These are phyloP conservation scores for Globisporangium carolinianum DNA, from an alignment of 352 stramenopile genomes.

Conservation along the genomic window DNA sequence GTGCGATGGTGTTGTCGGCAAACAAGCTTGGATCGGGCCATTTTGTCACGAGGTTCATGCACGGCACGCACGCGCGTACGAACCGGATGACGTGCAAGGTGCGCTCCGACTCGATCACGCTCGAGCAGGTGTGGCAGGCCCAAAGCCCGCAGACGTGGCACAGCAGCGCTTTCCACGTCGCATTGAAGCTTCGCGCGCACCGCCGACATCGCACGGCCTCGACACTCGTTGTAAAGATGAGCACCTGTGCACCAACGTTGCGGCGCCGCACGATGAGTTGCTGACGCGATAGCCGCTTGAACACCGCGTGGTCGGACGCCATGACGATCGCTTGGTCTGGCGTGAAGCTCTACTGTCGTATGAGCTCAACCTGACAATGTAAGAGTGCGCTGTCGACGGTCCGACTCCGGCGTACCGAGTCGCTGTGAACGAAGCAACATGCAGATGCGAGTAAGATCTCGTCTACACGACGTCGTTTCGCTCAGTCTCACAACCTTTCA, in stretches of 20 bases:
- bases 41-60: slow-evolving; percentile 45
- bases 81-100: slow-evolving; percentile 37
- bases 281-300: slow-evolving; percentile 42
- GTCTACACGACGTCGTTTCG: no score
- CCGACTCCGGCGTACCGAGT: no score
- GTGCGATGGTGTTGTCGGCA: slow-evolving; percentile 13
- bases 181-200: slow-evolving; percentile 39
- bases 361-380: no score
- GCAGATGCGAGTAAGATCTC: no score
- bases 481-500: no score
- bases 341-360: no score
- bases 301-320: slow-evolving; percentile 37
- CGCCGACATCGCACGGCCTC: slow-evolving; percentile 25
- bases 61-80: slow-evolving; percentile 38
- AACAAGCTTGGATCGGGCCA: slow-evolving; percentile 33
- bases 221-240: slow-evolving; percentile 18
- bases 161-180: slow-evolving; percentile 35
- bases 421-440: no score
- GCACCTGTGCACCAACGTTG: slow-evolving; percentile 41
- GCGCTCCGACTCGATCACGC: slow-evolving; percentile 44
- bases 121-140: slow-evolving; percentile 45
- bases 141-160: slow-evolving; percentile 49
- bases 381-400: no score
- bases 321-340: background rate
- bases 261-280: slow-evolving; percentile 40